A percentile compares a stretch with the other conserved stretches of the same genome.
phyloP scores from a whole-genome alignment of 2,329 filamentous ascomycete genomes.

The Fusarium tricinctum region DNA sequence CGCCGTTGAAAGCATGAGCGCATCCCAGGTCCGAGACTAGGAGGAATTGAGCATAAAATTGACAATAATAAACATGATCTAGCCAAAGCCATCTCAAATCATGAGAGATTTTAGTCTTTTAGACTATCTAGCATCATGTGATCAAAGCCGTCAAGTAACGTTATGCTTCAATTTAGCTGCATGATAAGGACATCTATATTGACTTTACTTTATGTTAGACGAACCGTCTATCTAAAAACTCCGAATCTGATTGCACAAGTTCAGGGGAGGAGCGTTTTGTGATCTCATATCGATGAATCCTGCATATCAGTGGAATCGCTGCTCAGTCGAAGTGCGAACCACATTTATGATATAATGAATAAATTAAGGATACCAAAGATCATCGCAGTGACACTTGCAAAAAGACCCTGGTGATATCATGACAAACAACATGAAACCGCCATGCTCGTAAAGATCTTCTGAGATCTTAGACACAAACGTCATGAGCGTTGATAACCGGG shows the following conservation, averaged over 20 bases:
- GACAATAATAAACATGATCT: constrained; percentile 29
- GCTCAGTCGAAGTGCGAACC: constrained; percentile 17
- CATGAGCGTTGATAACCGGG: constrained; percentile 23
- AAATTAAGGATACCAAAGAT: constrained; percentile 14
- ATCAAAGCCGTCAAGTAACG: constrained; percentile 15
- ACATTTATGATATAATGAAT: constrained; percentile 42
- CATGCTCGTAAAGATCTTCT: constrained; percentile 27
- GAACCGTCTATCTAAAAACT: background rate
- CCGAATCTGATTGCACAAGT: background rate
- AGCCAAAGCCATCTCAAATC: constrained; percentile 13
- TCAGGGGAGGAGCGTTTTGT: constrained; percentile 3
- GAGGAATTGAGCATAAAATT: constrained; percentile 6
- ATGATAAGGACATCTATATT: constrained; percentile 5
- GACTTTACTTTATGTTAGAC: constrained; percentile 2
- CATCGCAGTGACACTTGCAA: constrained; percentile 19
- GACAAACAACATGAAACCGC: constrained; percentile 34
- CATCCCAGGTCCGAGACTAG: constrained; percentile 8
- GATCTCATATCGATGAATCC: constrained; percentile 9
- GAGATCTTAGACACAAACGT: constrained; percentile 26
- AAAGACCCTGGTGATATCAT: constrained; percentile 40
- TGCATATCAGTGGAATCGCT: constrained; percentile 5
- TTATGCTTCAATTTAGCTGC: constrained; percentile 27
- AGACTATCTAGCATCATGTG: constrained; percentile 10
- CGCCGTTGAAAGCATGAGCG: constrained; percentile 22
- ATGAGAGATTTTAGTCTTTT: constrained; percentile 13